phyloP scores from a whole-genome alignment of 139 green algal species.

The Choricystis sp. region DNA sequence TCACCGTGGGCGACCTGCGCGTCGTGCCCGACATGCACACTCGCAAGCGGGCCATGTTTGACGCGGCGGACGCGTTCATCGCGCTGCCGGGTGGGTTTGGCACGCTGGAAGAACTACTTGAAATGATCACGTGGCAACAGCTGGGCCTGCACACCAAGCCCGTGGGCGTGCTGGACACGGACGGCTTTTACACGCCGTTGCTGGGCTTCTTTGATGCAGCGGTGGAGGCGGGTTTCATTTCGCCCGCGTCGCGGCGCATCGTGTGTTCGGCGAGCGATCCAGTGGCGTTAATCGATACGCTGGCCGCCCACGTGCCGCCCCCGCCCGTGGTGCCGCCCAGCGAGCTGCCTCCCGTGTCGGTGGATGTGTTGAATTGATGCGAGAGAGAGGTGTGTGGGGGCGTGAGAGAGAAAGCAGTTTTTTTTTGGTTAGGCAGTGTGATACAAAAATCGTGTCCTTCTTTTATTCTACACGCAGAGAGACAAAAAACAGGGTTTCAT shows the following conservation, averaged over 20 bases:
- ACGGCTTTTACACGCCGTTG: constrained; percentile 53
- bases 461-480: too few relatives aligned
- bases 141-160: constrained; percentile 62
- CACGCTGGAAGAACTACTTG: constrained; percentile 69
- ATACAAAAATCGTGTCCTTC: too few relatives aligned
- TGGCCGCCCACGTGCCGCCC: constrained; percentile 13
- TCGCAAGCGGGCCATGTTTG: constrained; percentile 68
- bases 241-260: constrained; percentile 17
- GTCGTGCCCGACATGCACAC: constrained; percentile 62
- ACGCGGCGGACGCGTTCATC: constrained; percentile 64
- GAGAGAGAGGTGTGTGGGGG: too few relatives aligned
- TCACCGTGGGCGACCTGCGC: constrained; percentile 20
- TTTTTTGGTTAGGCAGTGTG: too few relatives aligned
- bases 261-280: constrained; percentile 10
- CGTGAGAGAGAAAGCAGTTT: too few relatives aligned
- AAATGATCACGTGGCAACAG: constrained; percentile 69
- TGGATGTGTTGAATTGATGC: neutral
- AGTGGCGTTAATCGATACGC: constrained; percentile 22
- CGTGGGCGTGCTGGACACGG: constrained; percentile 47
- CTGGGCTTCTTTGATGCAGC: constrained; percentile 43
- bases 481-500: too few relatives aligned
- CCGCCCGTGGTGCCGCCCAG: neutral
- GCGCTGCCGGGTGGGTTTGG: constrained; percentile 60
- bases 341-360: neutral
- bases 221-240: constrained; percentile 32